Conservation (phyloP, 352 stramenopile genomes). For the Globisporangium megalacanthum region DNA sequence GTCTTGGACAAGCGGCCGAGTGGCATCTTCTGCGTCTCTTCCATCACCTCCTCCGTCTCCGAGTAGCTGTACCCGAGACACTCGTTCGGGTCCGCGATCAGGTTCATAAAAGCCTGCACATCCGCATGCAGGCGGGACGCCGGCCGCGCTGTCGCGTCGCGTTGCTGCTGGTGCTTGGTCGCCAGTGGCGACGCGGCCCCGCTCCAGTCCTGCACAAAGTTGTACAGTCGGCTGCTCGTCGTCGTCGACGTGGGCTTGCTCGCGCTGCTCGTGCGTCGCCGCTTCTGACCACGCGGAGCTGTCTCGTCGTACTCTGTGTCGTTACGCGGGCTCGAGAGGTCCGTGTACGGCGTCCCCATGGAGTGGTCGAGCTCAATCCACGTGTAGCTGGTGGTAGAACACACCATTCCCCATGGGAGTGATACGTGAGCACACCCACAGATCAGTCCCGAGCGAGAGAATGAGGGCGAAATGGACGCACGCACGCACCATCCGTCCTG, state of each 20-base stretch:
- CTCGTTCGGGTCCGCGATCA: conserved; percentile 26
- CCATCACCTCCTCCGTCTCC: conserved; percentile 31
- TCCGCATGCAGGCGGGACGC: conserved; percentile 37
- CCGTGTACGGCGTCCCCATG: conserved; percentile 34
- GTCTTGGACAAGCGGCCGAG: conserved; percentile 49
- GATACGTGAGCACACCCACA: no score
- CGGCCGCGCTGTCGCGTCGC: conserved; percentile 9
- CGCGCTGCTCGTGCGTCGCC: conserved; percentile 4
- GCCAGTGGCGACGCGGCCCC: not conserved
- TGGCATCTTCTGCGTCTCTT: conserved; percentile 38
- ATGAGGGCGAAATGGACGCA: not conserved
- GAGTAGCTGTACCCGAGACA: conserved; percentile 28
- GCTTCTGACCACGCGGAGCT: conserved; percentile 11
- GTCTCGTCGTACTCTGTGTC: conserved; percentile 25
- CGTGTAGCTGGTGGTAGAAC: conserved; percentile 34
- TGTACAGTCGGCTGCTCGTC: not conserved
- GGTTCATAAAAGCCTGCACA: conserved; percentile 37
- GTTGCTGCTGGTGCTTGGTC: not conserved
- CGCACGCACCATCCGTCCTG: conserved; percentile 33
- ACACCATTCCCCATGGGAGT: not conserved
- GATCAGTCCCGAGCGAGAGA: not conserved
- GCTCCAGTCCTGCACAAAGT: conserved; percentile 9
- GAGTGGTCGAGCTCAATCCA: conserved; percentile 68
- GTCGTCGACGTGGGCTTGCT: not conserved
- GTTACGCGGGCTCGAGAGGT: conserved; percentile 30